Evolutionary conservation across 208 protist species (phyloP).

Genomic region (Polymyxa betae): DNA sequence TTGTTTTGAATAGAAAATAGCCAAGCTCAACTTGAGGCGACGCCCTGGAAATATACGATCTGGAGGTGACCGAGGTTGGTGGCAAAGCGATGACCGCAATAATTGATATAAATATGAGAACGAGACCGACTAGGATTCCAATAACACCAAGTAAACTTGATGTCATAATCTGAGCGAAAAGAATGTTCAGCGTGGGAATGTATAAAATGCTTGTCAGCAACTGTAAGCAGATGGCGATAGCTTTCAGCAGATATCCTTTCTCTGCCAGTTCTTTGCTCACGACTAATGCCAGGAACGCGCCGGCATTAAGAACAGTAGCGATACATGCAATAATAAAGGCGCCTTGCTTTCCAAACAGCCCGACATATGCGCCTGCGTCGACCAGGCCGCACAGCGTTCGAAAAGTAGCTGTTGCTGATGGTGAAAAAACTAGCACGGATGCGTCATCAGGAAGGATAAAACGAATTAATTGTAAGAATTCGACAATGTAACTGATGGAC

Average conservation of each 20-base stretch:
- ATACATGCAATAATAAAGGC: background rate
- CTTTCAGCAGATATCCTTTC: background rate
- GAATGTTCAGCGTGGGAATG: background rate
- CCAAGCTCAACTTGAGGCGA: background rate
- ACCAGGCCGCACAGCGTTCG: background rate
- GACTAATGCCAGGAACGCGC: background rate
- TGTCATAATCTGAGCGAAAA: background rate
- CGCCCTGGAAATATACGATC: background rate
- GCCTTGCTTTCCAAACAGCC: background rate
- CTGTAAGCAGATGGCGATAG: background rate
- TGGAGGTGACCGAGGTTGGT: background rate
- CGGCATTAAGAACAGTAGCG: background rate
- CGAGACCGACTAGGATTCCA: background rate
- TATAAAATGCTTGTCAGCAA: background rate
- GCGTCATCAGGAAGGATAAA: background rate
- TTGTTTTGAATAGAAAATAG: background rate
- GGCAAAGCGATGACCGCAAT: slow-evolving; percentile 2
- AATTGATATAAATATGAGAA: background rate
- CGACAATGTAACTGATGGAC: background rate
- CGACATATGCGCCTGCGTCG: background rate
- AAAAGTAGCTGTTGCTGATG: background rate
- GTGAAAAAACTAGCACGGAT: background rate
- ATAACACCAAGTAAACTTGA: background rate
- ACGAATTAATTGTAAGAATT: slow-evolving; percentile 1
- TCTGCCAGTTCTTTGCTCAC: background rate